phyloP scores from a whole-genome alignment of 495 filamentous ascomycete species.

The Amorphotheca resinae region DNA sequence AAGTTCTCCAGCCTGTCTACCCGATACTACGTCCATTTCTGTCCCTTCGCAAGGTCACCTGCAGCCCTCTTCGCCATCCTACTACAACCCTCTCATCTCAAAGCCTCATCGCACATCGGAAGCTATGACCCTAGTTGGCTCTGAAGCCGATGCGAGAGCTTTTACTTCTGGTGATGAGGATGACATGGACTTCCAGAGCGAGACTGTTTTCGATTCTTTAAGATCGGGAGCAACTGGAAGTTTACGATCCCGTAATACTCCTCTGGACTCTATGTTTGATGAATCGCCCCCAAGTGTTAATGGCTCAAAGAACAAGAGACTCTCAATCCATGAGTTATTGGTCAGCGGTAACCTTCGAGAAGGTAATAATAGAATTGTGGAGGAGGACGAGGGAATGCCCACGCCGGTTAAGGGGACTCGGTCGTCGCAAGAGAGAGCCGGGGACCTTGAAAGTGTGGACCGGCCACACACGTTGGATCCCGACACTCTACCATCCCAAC shows the following conservation, averaged over 20 bases:
- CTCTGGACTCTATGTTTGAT: slow-evolving; percentile 81
- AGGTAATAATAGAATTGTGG: slow-evolving; percentile 43
- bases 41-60: background rate
- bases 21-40: slow-evolving; percentile 14
- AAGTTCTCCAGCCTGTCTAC: slow-evolving; percentile 19
- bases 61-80: slow-evolving; percentile 6
- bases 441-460: slow-evolving; percentile 13
- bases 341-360: slow-evolving; percentile 29
- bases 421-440: slow-evolving; percentile 9
- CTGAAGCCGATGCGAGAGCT: slow-evolving; percentile 65
- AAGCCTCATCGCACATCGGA: slow-evolving; percentile 13
- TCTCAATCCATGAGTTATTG: slow-evolving; percentile 17
- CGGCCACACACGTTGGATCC: slow-evolving; percentile 4
- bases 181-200: slow-evolving; percentile 74
- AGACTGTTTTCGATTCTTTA: slow-evolving; percentile 84
- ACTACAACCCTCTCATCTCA: slow-evolving; percentile 6
- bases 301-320: slow-evolving; percentile 14
- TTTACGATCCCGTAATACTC: slow-evolving; percentile 37
- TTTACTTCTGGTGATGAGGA: slow-evolving; percentile 72
- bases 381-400: slow-evolving; percentile 49
- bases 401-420: slow-evolving; percentile 38
- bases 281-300: slow-evolving; percentile 42
- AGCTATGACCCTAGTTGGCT: slow-evolving; percentile 70
- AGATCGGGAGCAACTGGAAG: slow-evolving; percentile 65
- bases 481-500: slow-evolving; percentile 12